A percentile compares a stretch with the other conserved stretches of the same genome.
Evolutionary conservation across 805 yeast genomes (phyloP).

Genomic region (Saccharomycopsis guyanensis): DNA sequence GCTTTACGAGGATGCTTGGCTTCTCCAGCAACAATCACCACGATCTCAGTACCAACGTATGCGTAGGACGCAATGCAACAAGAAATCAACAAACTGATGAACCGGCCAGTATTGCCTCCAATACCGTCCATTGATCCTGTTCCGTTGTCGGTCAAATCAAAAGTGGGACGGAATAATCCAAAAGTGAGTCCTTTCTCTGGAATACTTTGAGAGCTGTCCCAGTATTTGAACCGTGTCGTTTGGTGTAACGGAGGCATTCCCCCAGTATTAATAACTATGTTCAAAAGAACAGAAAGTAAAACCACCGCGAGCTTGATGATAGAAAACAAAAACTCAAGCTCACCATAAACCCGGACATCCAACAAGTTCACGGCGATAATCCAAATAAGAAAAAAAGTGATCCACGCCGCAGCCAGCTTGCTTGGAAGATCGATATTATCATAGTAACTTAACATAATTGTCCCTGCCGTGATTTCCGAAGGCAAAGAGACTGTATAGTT

Average conservation of each 20-base stretch:
- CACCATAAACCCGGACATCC: conserved; percentile 70
- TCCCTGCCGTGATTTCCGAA: conserved; percentile 73
- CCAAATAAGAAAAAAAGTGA: conserved; percentile 52
- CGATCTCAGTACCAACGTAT: conserved; percentile 76
- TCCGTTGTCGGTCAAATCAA: conserved; percentile 57
- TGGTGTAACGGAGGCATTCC: conserved; percentile 40
- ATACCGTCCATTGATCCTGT: conserved; percentile 48
- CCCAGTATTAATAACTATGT: conserved; percentile 60
- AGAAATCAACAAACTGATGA: conserved; percentile 54
- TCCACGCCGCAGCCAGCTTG: conserved; percentile 59
- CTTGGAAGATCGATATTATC: conserved; percentile 45
- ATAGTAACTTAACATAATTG: conserved; percentile 67
- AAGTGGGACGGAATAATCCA: conserved; percentile 71
- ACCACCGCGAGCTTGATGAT: conserved; percentile 47
- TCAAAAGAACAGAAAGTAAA: conserved; percentile 42
- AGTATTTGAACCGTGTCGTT: conserved; percentile 60
- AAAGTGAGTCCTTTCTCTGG: conserved; percentile 41
- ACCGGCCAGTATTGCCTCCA: conserved; percentile 52
- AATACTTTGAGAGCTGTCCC: conserved; percentile 47
- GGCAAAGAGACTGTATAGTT: conserved; percentile 69
- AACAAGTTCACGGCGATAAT: conserved; percentile 47
- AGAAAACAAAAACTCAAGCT: conserved; percentile 59
- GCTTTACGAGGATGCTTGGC: conserved; percentile 73
- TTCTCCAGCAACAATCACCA: conserved; percentile 79
- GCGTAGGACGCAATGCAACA: conserved; percentile 63